A percentile compares a stretch with the other conserved stretches of the same genome.
phyloP scores from a whole-genome alignment of 768 basidiomycete genomes.

The Gautieria morchelliformis region DNA sequence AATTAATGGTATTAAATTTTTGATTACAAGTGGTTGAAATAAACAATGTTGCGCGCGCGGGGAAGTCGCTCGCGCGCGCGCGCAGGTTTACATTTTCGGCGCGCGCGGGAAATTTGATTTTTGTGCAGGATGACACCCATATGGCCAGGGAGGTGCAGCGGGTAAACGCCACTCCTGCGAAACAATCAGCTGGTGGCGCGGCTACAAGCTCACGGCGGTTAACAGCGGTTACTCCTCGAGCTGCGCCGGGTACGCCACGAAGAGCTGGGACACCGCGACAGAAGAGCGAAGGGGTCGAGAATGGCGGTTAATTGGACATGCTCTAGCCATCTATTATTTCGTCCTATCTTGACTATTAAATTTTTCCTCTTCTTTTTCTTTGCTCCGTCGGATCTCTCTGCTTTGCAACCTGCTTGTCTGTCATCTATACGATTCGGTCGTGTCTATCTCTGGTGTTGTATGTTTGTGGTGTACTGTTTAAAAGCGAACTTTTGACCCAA shows the following conservation, averaged over 20 bases:
- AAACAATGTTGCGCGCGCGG: too few species aligned
- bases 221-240: constrained; percentile 42
- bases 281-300: not conserved
- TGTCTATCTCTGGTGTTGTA: not conserved
- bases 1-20: too few species aligned
- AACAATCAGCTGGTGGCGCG: constrained; percentile 26
- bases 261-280: constrained; percentile 39
- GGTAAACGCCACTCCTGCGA: constrained; percentile 36
- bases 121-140: too few species aligned
- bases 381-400: not conserved
- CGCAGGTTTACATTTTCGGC: too few species aligned
- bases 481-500: too few species aligned
- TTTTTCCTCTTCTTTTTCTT: not conserved
- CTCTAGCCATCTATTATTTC: not conserved
- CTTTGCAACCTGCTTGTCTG: not conserved
- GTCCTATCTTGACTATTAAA: not conserved
- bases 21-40: too few species aligned
- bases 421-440: not conserved
- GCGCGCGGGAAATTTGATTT: too few species aligned
- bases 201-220: constrained; percentile 37
- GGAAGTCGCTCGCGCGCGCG: too few species aligned
- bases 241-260: constrained; percentile 60
- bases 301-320: constrained; percentile 6
- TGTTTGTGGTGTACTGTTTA: not conserved
- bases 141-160: constrained; percentile 64